Evolutionary conservation across 164 flowering plant genomes (phyloP), one percentile per base, ranked within the genome.

Genomic region (Piper betle): DNA sequence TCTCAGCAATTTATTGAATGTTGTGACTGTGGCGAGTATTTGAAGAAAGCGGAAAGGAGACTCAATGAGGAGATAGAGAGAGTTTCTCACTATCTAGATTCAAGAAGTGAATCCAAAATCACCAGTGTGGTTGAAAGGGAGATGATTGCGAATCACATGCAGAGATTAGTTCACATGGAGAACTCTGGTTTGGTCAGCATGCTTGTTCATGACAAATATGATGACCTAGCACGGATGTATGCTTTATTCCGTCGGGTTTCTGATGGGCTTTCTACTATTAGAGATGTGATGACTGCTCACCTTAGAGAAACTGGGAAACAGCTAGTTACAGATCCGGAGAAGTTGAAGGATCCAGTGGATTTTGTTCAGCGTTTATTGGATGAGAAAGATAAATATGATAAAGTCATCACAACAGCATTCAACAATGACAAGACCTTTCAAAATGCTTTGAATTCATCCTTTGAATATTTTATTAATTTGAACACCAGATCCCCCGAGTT

Each of bases 81-180:
- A 71, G 96, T 86, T 39, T 73, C 80, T 25, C 88, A 83, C 70
- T 88, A 86, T 72, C 74, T 88, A 79, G 88, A 88, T 70, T 59
- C 80, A 17, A 78, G 56, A 66, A 88, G 86, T 71, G 92, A 86
- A 75, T 19, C 65, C 25, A 84, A 83, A 81, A 83, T 88, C 50
- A 86, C 93, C 17, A 78, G 73, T 72, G 96, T 89, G 64, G 98
- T 92, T 58, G 98, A 89, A 78, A 84, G 77, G 65, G 96, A 92
- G 81, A 89, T 92, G 98, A 87, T 92, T 77, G 91, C 83, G 11
- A 86, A 83, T 69, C 93, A 89, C 81, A 92, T 92, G 96, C 78
- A 68, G 65, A 77, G 88, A 63, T 66, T 92, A 46, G 95, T 92
- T 18, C 89, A 89, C 69, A 89, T 92, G 98, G 98, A 92, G 67